phyloP scores from a whole-genome alignment of 1,284 basidiomycete genomes.

The Trichosporon coremiiforme region DNA sequence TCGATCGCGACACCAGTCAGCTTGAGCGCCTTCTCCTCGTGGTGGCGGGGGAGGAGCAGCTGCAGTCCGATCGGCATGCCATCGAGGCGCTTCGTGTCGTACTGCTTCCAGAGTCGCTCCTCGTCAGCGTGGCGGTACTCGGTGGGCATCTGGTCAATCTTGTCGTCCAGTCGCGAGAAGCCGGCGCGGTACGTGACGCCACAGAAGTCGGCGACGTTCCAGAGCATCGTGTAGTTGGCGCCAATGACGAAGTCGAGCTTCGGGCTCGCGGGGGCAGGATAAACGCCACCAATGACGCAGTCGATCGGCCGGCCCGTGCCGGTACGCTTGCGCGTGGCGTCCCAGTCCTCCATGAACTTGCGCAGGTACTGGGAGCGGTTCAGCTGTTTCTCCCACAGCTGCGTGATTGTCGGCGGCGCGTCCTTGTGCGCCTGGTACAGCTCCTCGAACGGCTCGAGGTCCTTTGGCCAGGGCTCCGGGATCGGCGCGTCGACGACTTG shows the following conservation, averaged over 20 bases:
- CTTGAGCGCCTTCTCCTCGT: constrained; percentile 47
- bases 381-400: constrained; percentile 29
- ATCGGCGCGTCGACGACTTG: constrained; percentile 10
- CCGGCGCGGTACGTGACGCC: constrained; percentile 65
- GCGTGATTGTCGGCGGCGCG: constrained; percentile 20
- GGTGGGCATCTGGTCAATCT: constrained; percentile 47
- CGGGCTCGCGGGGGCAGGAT: constrained; percentile 24
- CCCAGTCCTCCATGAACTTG: constrained; percentile 25
- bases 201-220: constrained; percentile 62
- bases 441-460: constrained; percentile 20
- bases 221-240: constrained; percentile 28
- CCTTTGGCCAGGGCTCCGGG: constrained; percentile 33
- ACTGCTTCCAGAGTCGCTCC: constrained; percentile 58
- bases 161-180: constrained; percentile 57
- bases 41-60: constrained; percentile 65
- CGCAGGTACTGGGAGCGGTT: constrained; percentile 25
- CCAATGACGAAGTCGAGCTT: constrained; percentile 24
- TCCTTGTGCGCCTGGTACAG: constrained; percentile 22
- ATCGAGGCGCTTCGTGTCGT: constrained; percentile 62
- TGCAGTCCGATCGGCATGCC: constrained; percentile 68
- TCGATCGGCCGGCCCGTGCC: constrained; percentile 31
- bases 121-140: constrained; percentile 60
- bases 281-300: constrained; percentile 27
- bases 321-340: constrained; percentile 19
- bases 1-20: constrained; percentile 44